Conservation (phyloP, 805 yeast species). For the Kazachstania kunashirensis region DNA sequence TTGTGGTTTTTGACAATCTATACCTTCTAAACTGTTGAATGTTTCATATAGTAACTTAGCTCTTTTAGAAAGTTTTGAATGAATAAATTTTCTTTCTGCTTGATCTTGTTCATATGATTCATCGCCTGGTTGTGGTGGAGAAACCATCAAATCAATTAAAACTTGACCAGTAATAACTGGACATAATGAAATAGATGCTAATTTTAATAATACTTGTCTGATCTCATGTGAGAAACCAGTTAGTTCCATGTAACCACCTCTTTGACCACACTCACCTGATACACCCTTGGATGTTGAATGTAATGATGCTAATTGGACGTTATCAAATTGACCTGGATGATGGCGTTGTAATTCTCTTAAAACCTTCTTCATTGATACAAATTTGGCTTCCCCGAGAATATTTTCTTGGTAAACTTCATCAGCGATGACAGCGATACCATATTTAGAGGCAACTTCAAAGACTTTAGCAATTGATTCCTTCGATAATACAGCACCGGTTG, state of each 20-base stretch:
- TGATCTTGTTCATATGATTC: slow-evolving; percentile 60
- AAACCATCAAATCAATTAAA: slow-evolving; percentile 81
- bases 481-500: slow-evolving; percentile 81
- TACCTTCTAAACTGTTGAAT: slow-evolving; percentile 69
- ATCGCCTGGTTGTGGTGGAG: slow-evolving; percentile 78
- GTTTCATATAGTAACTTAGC: slow-evolving; percentile 58
- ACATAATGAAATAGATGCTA: slow-evolving; percentile 85
- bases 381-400: slow-evolving; percentile 62
- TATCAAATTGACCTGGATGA: slow-evolving; percentile 46
- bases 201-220: slow-evolving; percentile 60
- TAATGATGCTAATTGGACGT: slow-evolving; percentile 82
- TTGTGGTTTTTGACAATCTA: slow-evolving; percentile 78
- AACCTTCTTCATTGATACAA: slow-evolving; percentile 76
- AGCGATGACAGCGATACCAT: slow-evolving; percentile 81
- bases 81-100: slow-evolving; percentile 53
- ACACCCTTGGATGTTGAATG: slow-evolving; percentile 98
- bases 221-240: slow-evolving; percentile 70
- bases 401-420: slow-evolving; percentile 98
- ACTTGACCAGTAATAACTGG: slow-evolving; percentile 96
- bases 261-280: slow-evolving; percentile 97
- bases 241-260: slow-evolving; percentile 97
- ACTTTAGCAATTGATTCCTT: slow-evolving; percentile 59
- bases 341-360: slow-evolving; percentile 52
- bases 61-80: slow-evolving; percentile 50
- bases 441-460: slow-evolving; percentile 69